Conservation (phyloP, 257 asterid genomes). For the Solanum verrucosum region DNA sequence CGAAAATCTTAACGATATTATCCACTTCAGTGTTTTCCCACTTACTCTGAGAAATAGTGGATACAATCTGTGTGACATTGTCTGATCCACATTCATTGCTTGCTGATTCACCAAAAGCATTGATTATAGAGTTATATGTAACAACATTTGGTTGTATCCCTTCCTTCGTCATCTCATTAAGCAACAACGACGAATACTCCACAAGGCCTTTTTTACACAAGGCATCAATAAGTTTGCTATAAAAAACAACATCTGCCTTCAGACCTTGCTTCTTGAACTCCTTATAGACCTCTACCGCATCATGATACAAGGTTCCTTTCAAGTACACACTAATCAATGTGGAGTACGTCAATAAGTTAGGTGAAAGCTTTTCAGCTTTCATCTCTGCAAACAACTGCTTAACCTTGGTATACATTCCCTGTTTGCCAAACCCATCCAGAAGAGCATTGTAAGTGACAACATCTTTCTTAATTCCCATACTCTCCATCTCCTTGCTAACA, state of each 20-base stretch:
- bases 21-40: constrained; percentile 34
- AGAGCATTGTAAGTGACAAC: constrained; percentile 89
- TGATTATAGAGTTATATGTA: constrained; percentile 85
- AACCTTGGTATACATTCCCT: constrained; percentile 67
- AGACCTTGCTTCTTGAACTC: constrained; percentile 71
- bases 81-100: constrained; percentile 17
- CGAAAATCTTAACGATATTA: constrained; percentile 44
- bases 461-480: constrained; percentile 78
- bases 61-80: constrained; percentile 19
- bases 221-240: constrained; percentile 85
- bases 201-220: constrained; percentile 86
- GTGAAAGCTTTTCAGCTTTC: constrained; percentile 53
- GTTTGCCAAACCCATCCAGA: constrained; percentile 87
- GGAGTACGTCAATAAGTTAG: constrained; percentile 79
- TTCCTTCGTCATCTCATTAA: constrained; percentile 82
- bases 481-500: constrained; percentile 85
- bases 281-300: constrained; percentile 54
- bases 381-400: constrained; percentile 65
- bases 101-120: constrained; percentile 69
- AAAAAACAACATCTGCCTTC: constrained; percentile 94
- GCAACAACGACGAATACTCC: constrained; percentile 63
- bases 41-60: constrained; percentile 15
- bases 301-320: constrained; percentile 63
- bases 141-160: constrained; percentile 96
- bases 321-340: constrained; percentile 74